Conservation (phyloP, 1,284 basidiomycete genomes). For the Pterulicium gracile region DNA sequence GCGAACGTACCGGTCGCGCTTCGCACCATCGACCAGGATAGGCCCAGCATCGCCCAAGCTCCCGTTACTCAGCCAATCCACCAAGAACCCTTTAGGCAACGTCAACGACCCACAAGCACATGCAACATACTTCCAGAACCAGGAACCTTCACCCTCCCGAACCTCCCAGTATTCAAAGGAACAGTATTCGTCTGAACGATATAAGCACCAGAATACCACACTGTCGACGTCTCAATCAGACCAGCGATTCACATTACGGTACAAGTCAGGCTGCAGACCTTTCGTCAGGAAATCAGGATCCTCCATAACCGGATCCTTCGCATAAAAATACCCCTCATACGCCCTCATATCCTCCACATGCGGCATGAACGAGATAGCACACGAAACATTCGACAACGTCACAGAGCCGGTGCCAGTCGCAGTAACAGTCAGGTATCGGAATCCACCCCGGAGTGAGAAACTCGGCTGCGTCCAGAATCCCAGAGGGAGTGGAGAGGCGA, state of each 20-base stretch:
- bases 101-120: no score
- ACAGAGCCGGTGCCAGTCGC: constrained; percentile 24
- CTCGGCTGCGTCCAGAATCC: constrained; percentile 42
- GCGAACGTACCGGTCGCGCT: constrained; percentile 40
- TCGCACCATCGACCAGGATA: constrained; percentile 54
- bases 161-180: constrained; percentile 37
- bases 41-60: constrained; percentile 45
- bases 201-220: constrained; percentile 54
- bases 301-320: constrained; percentile 31
- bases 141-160: constrained; percentile 30
- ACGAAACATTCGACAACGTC: constrained; percentile 39
- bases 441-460: constrained; percentile 37
- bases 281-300: constrained; percentile 43
- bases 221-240: constrained; percentile 14
- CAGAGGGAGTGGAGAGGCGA: constrained; percentile 24
- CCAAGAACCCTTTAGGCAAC: no score
- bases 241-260: neutral
- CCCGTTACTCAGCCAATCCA: constrained; percentile 50
- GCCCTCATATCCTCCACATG: constrained; percentile 38
- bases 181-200: constrained; percentile 52
- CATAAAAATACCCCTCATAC: constrained; percentile 47
- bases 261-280: constrained; percentile 16
- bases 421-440: constrained; percentile 43
- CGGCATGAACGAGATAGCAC: constrained; percentile 45
- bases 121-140: constrained; percentile 22